Evolutionary conservation across 2,329 filamentous ascomycete species (phyloP), one percentile per base, ranked within the genome.

Genomic region (Scedosporium boydii): DNA sequence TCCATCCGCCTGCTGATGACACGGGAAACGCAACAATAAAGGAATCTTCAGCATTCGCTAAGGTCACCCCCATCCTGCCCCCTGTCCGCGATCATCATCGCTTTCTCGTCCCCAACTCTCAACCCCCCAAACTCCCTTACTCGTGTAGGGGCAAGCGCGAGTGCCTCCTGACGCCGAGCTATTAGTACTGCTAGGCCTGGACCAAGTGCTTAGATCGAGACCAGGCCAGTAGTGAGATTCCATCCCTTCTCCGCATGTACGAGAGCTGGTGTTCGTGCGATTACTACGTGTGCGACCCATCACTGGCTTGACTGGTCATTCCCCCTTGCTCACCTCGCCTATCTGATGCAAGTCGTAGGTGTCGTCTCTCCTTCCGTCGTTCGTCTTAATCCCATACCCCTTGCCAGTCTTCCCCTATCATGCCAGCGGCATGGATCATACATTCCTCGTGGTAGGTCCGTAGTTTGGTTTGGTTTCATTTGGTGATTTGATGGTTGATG

Each of bases 391-490:
- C 44, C 34, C 27, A 16, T 21, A n/a, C 48, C 59, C n/a, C 18
- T 56, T 48, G 26, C 59, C 21, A 14, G 18, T 4, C 57, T n/a
- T 59, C 34, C 29, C 29, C 57, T 44, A n/a, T 58, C 34, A 41
- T 58, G 55, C 51, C 18, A 55, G 51, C 26, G 48, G 46, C 27
- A 42, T 61, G 34, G 34, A 55, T 61, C 59, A 38, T 18, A 38
- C 59, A 48, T 26, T 55, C 42, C 26, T 16, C 48, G 6, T 44
- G 48, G 59, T 56, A 61, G 59, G 59, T 16, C 59, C 59, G 41
- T 61, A 56, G 59, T 61, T 61, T 61, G 59, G 48, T 61, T 56
- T 61, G 48, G 59, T 61, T 56, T 61, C 27, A 56, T 61, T 61
- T 55, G 59, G 59, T 46, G 44, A 55, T 48, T 60, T 61, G 59